Base-by-base conservation (phyloP, 2,329 filamentous ascomycete genomes). In the Coniochaeta sp. region DNA sequence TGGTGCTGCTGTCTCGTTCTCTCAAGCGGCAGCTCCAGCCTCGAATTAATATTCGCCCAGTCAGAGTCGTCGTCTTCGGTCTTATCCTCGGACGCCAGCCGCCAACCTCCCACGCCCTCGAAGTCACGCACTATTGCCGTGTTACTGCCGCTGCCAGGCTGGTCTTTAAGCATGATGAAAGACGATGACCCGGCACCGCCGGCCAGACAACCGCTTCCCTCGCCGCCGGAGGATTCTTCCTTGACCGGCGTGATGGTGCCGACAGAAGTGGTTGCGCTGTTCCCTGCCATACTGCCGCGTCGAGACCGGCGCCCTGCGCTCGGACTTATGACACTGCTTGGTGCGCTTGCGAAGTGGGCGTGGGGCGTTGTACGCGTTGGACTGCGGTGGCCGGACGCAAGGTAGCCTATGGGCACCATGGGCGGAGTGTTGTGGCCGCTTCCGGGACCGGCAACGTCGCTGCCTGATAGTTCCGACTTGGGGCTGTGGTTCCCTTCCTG, bases 101-200 rank as follows among this genome's bases (percentile, higher is more conserved):
- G 73, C 82, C 83, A 86, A 2, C 83, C 83, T 19, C 83, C 83
- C 1, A 86, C 70, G 8, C 83, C 83, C 64, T 86, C 83, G 63
- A 80, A 86, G 66, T 86, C 83, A 32, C 83, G 73, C 58, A 81
- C 78, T 3, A 81, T 71, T 0, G 81, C 81, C 36, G 81, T 17
- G 6, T 30, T 69, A 64, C 34, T 62, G 61, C 42, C 61, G 59
- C 60, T 57, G 30, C 60, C 61, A 32, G 60, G n/a, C 22, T 14
- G 26, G 22, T 52, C 47, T 16, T 47, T 26, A 12, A 52, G 47
- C 47, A 58, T 1, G 69, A 70, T 1, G 68, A 68, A 17, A 63
- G 59, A 30, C 67, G 57, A 67, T 62, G 63, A 69, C 55, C 70
- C 61, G 34, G 59, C 42, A 64, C 69, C 64, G 55, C 65, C 12